phyloP scores from a whole-genome alignment of 208 protist genomes.

The Leishmania arabica region DNA sequence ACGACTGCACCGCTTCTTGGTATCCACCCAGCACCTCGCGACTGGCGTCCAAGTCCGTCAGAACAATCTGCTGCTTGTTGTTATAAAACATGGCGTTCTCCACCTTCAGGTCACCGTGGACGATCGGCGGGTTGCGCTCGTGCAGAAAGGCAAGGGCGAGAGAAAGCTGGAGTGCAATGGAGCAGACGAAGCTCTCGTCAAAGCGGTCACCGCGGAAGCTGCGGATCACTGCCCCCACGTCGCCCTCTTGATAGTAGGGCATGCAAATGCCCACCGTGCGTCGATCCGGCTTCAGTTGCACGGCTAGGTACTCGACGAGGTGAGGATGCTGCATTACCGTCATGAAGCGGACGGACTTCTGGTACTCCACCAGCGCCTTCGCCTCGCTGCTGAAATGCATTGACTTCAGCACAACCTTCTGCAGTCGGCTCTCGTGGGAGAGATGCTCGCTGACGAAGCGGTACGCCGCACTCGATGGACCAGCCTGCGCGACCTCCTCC shows the following conservation, averaged over 20 bases:
- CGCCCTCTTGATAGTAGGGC: constrained; percentile 74
- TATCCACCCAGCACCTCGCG: constrained; percentile 42
- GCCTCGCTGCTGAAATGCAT: constrained; percentile 39
- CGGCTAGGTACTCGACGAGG: constrained; percentile 77
- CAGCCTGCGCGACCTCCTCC: constrained; percentile 33
- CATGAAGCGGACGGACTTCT: constrained; percentile 77
- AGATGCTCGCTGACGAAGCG: constrained; percentile 37
- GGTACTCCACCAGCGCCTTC: constrained; percentile 49
- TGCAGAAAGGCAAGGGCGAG: constrained; percentile 65
- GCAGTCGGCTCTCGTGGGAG: constrained; percentile 19
- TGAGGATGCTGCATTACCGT: constrained; percentile 57
- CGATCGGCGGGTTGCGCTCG: constrained; percentile 75
- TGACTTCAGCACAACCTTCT: constrained; percentile 62
- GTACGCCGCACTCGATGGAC: constrained; percentile 27
- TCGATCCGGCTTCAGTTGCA: constrained; percentile 56
- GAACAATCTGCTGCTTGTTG: constrained; percentile 53
- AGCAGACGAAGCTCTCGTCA: constrained; percentile 58
- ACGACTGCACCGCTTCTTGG: constrained; percentile 33
- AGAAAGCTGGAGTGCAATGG: constrained; percentile 62
- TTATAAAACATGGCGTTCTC: constrained; percentile 81
- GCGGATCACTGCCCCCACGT: constrained; percentile 53
- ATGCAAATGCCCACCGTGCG: constrained; percentile 66
- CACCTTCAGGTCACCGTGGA: constrained; percentile 82
- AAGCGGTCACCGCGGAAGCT: constrained; percentile 47
- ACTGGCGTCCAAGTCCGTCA: constrained; percentile 78